Percentiles rank a stretch among this genome's conserved stretches.
phyloP scores from a whole-genome alignment of 2,329 filamentous ascomycete species.

The Exophiala aquamarina region DNA sequence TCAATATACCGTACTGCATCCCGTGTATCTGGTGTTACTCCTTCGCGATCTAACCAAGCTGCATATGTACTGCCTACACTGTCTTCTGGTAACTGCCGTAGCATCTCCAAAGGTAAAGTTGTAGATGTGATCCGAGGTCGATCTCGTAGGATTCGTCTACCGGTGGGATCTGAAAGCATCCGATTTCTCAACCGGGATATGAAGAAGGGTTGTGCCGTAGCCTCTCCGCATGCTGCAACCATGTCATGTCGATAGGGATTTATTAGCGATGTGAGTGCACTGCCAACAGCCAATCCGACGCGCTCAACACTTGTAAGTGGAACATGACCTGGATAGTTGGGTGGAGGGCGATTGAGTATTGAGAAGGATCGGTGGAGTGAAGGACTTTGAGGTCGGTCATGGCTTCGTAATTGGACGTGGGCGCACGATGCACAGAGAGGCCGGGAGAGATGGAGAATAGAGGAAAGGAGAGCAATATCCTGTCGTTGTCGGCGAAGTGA shows the following conservation, averaged over 20 bases:
- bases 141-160: conserved; percentile 86
- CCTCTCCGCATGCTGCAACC: conserved; percentile 90
- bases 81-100: conserved; percentile 70
- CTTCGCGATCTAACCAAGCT: conserved; percentile 89
- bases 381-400: not conserved
- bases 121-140: conserved; percentile 82
- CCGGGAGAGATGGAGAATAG: conserved; percentile 8
- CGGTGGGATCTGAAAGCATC: conserved; percentile 82
- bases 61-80: conserved; percentile 82
- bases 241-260: conserved; percentile 84
- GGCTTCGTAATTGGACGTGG: conserved; percentile 52
- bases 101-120: conserved; percentile 64
- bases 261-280: conserved; percentile 60
- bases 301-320: conserved; percentile 79
- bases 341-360: conserved; percentile 76
- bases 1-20: conserved; percentile 84
- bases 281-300: conserved; percentile 65
- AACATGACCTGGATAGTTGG: conserved; percentile 90
- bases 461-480: no score
- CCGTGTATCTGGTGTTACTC: conserved; percentile 88
- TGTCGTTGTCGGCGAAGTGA: no score
- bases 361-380: conserved; percentile 62
- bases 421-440: conserved; percentile 67
- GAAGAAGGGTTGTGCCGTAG: conserved; percentile 92
- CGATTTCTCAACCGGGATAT: conserved; percentile 86